These are phyloP conservation scores for Hsuehochloa calcarea DNA, from an alignment of 176 grass and related monocot species.

Conservation along the genomic window DNA sequence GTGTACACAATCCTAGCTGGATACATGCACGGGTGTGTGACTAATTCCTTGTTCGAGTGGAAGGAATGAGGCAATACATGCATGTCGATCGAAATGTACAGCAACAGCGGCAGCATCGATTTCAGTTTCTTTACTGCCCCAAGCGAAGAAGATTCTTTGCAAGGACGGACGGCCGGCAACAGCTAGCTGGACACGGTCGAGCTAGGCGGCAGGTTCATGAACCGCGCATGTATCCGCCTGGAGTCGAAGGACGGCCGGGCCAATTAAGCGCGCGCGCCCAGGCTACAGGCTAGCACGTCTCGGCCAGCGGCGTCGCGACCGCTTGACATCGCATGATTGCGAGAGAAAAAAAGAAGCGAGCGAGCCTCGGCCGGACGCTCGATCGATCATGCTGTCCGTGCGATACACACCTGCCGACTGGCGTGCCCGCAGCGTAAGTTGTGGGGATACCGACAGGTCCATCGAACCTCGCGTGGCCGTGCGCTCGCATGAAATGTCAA, in stretches of 20 bases:
- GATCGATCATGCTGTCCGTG: not conserved
- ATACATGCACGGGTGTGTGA: not conserved
- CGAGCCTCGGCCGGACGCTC: not conserved
- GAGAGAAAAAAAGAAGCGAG: not conserved
- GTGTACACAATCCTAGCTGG: constrained; percentile 21
- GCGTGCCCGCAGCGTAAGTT: not conserved
- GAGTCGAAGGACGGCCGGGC: not conserved
- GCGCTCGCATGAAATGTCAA: not conserved
- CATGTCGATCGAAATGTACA: not conserved
- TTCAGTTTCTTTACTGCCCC: not conserved
- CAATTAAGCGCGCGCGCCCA: not conserved
- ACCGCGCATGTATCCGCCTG: not conserved
- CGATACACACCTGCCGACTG: not conserved
- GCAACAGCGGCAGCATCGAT: not conserved
- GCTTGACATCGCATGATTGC: not conserved
- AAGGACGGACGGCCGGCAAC: constrained; percentile 15
- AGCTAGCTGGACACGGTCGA: not conserved
- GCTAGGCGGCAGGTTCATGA: constrained; percentile 45
- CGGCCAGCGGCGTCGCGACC: constrained; percentile 5
- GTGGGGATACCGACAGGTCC: constrained; percentile 1
- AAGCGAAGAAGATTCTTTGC: constrained; percentile 21
- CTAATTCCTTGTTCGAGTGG: constrained; percentile 8
- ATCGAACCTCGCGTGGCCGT: not conserved
- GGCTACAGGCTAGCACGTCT: constrained; percentile 20
- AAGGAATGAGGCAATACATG: not conserved